Evolutionary conservation across 2,329 filamentous ascomycete genomes (phyloP).

Genomic region (Hymenotorrendiella dingleyae): DNA sequence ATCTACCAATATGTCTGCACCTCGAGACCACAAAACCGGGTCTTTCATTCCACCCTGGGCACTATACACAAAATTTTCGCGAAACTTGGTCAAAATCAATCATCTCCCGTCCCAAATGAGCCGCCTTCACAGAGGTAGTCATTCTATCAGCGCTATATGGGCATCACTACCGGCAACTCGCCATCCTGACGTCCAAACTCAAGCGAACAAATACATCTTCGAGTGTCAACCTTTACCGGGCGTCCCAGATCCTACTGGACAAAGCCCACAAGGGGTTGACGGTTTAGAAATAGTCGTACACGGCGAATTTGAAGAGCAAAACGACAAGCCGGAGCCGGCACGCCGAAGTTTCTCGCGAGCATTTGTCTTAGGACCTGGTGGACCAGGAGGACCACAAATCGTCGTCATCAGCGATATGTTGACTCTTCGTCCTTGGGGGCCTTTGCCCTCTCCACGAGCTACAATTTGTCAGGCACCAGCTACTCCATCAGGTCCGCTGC

Average conservation of each 20-base stretch:
- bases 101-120: slow-evolving; percentile 54
- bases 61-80: slow-evolving; percentile 68
- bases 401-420: slow-evolving; percentile 78
- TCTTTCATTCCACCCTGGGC: slow-evolving; percentile 56
- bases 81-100: slow-evolving; percentile 69
- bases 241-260: slow-evolving; percentile 62
- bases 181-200: slow-evolving; percentile 64
- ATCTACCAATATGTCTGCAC: slow-evolving; percentile 59
- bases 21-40: slow-evolving; percentile 39
- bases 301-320: slow-evolving; percentile 75
- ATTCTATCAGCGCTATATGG: slow-evolving; percentile 64
- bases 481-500: too few relatives aligned
- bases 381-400: slow-evolving; percentile 49
- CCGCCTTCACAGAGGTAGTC: slow-evolving; percentile 58
- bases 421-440: slow-evolving; percentile 59
- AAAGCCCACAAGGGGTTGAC: slow-evolving; percentile 61
- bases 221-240: slow-evolving; percentile 72
- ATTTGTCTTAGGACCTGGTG: slow-evolving; percentile 72
- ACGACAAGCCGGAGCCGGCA: slow-evolving; percentile 48
- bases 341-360: slow-evolving; percentile 77
- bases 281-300: slow-evolving; percentile 76
- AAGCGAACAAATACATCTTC: slow-evolving; percentile 70
- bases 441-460: slow-evolving; percentile 34
- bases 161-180: slow-evolving; percentile 63
- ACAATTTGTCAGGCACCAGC: too few relatives aligned